Conservation (phyloP, 495 filamentous ascomycete genomes). For the Annulohypoxylon maeteangense region DNA sequence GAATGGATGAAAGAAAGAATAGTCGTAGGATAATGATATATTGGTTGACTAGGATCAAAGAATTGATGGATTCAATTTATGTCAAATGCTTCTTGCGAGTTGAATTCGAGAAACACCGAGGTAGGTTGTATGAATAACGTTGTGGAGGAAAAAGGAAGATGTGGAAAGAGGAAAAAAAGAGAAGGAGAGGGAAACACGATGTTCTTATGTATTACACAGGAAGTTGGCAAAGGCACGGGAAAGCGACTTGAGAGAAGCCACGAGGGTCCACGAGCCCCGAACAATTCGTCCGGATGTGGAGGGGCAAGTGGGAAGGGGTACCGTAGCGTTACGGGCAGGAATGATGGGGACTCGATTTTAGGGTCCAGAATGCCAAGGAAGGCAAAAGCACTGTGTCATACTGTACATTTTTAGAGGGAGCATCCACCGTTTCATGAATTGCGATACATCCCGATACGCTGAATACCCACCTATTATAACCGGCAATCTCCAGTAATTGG, state of each 20-base stretch:
- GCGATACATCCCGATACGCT: not conserved
- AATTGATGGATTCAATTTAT: not conserved
- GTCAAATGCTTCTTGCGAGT: not conserved
- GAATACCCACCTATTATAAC: slow-evolving; percentile 10
- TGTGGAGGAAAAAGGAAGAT: slow-evolving; percentile 14
- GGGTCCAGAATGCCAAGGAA: slow-evolving; percentile 12
- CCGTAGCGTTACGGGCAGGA: slow-evolving; percentile 32
- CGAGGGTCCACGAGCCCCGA: slow-evolving; percentile 38
- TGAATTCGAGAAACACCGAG: slow-evolving; percentile 14
- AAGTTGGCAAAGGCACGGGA: slow-evolving; percentile 21
- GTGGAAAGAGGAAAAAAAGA: not conserved
- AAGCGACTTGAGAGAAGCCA: slow-evolving; percentile 27
- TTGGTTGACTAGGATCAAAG: not conserved
- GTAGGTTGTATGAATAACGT: slow-evolving; percentile 3
- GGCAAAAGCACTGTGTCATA: slow-evolving; percentile 26
- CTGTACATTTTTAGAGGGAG: slow-evolving; percentile 18
- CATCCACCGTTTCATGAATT: slow-evolving; percentile 23
- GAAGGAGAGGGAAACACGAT: slow-evolving; percentile 7
- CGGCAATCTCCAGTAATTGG: slow-evolving; percentile 24
- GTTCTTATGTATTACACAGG: slow-evolving; percentile 39
- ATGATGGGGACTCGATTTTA: no score
- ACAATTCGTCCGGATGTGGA: slow-evolving; percentile 42
- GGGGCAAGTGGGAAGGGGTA: slow-evolving; percentile 23
- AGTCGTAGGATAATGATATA: not conserved
- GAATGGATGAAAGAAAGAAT: not conserved